Percentiles rank a stretch among this genome's conserved stretches.
Conservation (phyloP, 1,284 basidiomycete species). For the Cryptococcus jaspeensis region DNA sequence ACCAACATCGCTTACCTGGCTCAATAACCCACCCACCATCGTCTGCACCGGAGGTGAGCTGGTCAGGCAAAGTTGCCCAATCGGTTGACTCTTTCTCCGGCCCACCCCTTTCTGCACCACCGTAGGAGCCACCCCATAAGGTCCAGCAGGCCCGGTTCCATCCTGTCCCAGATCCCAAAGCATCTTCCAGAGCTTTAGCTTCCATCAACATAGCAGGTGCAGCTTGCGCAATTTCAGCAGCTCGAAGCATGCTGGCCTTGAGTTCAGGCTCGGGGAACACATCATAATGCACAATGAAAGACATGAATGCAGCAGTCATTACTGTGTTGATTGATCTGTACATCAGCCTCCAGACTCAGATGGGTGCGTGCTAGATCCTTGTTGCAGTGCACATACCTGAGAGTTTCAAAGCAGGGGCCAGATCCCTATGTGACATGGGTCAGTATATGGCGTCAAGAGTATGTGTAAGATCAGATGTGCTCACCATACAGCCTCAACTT, state of each 20-base stretch:
- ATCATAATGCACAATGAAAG: slow-evolving; percentile 29
- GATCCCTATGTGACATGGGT: slow-evolving; percentile 28
- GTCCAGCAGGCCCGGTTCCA: slow-evolving; percentile 36
- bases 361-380: not conserved
- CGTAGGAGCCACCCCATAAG: slow-evolving; percentile 26
- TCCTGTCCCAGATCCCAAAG: slow-evolving; percentile 11
- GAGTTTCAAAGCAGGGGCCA: slow-evolving; percentile 27
- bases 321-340: not conserved
- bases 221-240: slow-evolving; percentile 26
- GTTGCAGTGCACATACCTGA: slow-evolving; percentile 20
- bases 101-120: slow-evolving; percentile 11
- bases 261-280: slow-evolving; percentile 30
- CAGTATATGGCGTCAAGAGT: not conserved
- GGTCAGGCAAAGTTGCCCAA: not conserved
- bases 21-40: slow-evolving; percentile 26
- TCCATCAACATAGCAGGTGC: slow-evolving; percentile 20
- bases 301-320: slow-evolving; percentile 37
- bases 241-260: slow-evolving; percentile 13
- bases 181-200: slow-evolving; percentile 33
- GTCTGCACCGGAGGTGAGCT: slow-evolving; percentile 12
- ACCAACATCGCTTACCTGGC: slow-evolving; percentile 5
- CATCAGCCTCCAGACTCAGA: not conserved
- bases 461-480: not conserved
- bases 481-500: slow-evolving; percentile 36
- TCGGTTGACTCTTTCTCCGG: slow-evolving; percentile 2